These are phyloP conservation scores for Mycena chlorophos DNA, from an alignment of 768 basidiomycete species.

Conservation along the genomic window DNA sequence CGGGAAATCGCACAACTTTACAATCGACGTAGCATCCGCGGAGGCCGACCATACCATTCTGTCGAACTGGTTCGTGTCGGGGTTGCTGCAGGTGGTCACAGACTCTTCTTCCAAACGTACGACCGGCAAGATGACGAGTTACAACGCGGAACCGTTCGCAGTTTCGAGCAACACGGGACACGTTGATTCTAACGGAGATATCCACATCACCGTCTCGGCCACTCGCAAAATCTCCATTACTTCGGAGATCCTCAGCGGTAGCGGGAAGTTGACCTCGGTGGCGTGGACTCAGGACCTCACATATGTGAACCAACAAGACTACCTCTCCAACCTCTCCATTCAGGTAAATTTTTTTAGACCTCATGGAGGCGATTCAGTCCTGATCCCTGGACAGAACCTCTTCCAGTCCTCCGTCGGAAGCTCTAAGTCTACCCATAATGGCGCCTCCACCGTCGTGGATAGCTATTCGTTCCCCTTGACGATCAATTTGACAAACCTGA, in stretches of 20 bases:
- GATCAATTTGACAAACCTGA: conserved; percentile 44
- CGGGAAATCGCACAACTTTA: conserved; percentile 66
- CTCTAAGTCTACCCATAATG: conserved; percentile 43
- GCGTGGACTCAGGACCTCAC: conserved; percentile 60
- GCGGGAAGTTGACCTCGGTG: conserved; percentile 55
- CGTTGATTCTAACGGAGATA: conserved; percentile 43
- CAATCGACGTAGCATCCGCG: conserved; percentile 72
- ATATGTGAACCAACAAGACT: conserved; percentile 65
- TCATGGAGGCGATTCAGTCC: background rate
- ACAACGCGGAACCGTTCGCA: conserved; percentile 60
- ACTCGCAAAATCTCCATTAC: conserved; percentile 59
- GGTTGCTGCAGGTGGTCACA: conserved; percentile 64
- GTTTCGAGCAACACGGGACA: conserved; percentile 47
- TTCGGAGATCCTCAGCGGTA: conserved; percentile 59
- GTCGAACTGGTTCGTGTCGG: conserved; percentile 80
- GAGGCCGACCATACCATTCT: conserved; percentile 65
- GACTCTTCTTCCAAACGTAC: conserved; percentile 63
- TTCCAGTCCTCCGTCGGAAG: conserved; percentile 41
- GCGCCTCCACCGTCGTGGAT: conserved; percentile 39
- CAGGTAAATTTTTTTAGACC: conserved; percentile 31
- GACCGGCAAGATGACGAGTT: conserved; percentile 63
- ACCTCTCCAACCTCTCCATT: conserved; percentile 45
- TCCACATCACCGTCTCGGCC: conserved; percentile 64
- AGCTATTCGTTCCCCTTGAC: conserved; percentile 46
- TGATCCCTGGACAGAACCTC: conserved; percentile 33